Evolutionary conservation across 371 early-diverging fungal species (phyloP), one percentile per base, ranked within the genome.

Genomic region (Haplosporangium sp.): DNA sequence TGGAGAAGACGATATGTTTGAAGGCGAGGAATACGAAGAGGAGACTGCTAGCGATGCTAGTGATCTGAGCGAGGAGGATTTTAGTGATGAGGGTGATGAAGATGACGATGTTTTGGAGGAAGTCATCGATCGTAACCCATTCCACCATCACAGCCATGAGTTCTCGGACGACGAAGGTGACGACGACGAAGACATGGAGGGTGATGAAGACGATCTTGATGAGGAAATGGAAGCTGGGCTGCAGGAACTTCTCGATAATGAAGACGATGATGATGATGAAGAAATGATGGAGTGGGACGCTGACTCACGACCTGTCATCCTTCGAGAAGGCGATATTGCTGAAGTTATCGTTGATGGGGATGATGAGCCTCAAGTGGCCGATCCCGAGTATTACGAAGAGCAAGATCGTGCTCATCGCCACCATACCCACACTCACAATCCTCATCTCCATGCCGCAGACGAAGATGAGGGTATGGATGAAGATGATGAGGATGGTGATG

Each of bases 21-120:
- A 88, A 47, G 92, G 91, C 44, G 92, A 87, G 27, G 92, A 92
- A 27, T 92, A 88, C 63, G 93, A 91, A 48, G 93, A 92, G 61
- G 91, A 90, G 17, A 88, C 90, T 13, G 91, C 85, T 44, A 93
- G 93, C 69, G 94, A 94, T 76, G 78, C 92, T 35, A 91, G 90
- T 11, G 92, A 92, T 65, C 78, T 88, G 74, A 86, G 85, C 61
- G 89, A 89, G 75, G 89, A 87, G 17, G 92, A 90, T 17, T 91
- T 89, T 6, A 88, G 85, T 4, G 93, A 91, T 10, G 90, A 88
- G 4, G 90, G 84, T 39, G 91, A 88, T 0, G 89, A 86, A 13
- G 86, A 87, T 17, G 86, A 86, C 53, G 88, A 87, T 45, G 89
- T 85, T 52, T 83, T 85, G 20, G 89, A 94, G 82, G 90, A 91